Base-by-base conservation (phyloP, 495 filamentous ascomycete species). In the Pyronema domesticum region DNA sequence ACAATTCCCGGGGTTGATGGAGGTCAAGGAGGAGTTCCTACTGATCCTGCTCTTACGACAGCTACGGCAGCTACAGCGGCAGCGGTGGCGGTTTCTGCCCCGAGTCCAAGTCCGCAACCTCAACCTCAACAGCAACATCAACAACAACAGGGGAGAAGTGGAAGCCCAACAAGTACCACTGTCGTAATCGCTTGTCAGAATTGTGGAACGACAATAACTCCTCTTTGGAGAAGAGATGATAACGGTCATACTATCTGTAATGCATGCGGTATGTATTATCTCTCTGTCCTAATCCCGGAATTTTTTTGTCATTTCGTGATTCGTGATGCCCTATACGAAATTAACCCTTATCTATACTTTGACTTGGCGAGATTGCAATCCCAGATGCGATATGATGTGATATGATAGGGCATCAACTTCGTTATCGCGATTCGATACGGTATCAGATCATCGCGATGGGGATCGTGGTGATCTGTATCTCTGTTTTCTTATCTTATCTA, bases 231-330 rank as follows among this genome's bases (percentile, higher is more conserved):
- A 61, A 80, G 91, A 58, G 91, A 96, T 66, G 91, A 94, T 68
- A 79, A 80, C 59, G 93, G 93, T 11, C 87, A 95, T 72, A 95
- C 88, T 4, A 96, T 98, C 57, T 98, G 91, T 72, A 98, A 98
- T 71, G 91, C 91, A 51, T 98, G 91, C 69, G 91, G 91, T 94
- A 76, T 63, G 86, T 75, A 57, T 13, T 42, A 17, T 50, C 30
- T 54, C 51, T 56, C 57, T 37, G 5, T 30, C 23, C 23, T 30
- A 51, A 37, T 33, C 44, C 39, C 51, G 30, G 51, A 30, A 30
- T 37, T 8, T n/a, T 13, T 30, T 30, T 30, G 1, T 30, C 23
- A 30, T 30, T 30, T 30, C 23, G 23, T 30, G 5, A 30, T 30
- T 30, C 23, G 23, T 30, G 23, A 30, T 30, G 23, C 23, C 23